Base-by-base conservation (phyloP, 208 protist genomes). In the Crithidia expoeki region DNA sequence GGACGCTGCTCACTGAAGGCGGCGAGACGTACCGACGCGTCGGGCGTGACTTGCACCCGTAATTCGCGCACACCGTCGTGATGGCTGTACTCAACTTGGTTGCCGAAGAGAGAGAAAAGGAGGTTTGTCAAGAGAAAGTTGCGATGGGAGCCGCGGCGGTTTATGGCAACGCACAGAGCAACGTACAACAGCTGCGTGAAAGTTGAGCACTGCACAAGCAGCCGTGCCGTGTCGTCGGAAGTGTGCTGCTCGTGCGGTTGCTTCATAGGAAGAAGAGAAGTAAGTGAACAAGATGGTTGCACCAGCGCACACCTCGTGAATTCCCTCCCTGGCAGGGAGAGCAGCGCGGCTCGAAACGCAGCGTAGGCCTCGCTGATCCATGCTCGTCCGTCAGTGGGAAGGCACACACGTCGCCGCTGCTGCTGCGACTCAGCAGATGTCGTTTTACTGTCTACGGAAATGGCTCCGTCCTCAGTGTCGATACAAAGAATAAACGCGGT, bases 181-280 rank as follows among this genome's bases (percentile, higher is more conserved):
- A 53, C 68, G 14, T 74, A 38, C 3, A 7, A 14, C 21, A 49
- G 51, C 52, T 74, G 51, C 5, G 50, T 30, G 9, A 66, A 61
- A 10, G 30, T 58, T 9, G 30, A 12, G 19, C 68, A 74, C 11
- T 40, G 12, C 36, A 51, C 23, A 30, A 74, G 51, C 1, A 65
- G 36, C 50, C 38, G 0, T 38, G 44, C 16, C 49, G 33, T 42
- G 42, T 40, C n/a, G 4, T 14, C 2, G 6, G 5, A 47, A 30
- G 36, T 40, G 5, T 12, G 36, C 36, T 14, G 36, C 36, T 40
- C 36, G n/a, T n/a, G n/a, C n/a, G n/a, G n/a, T n/a, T n/a, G n/a
- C n/a, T n/a, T n/a, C n/a, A n/a, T n/a, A n/a, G n/a, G n/a, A n/a
- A n/a, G n/a, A n/a, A n/a, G n/a, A n/a, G n/a, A n/a, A n/a, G n/a